These are phyloP conservation scores for Umbellularia californica DNA, from an alignment of 164 flowering plant species.

Conservation along the genomic window DNA sequence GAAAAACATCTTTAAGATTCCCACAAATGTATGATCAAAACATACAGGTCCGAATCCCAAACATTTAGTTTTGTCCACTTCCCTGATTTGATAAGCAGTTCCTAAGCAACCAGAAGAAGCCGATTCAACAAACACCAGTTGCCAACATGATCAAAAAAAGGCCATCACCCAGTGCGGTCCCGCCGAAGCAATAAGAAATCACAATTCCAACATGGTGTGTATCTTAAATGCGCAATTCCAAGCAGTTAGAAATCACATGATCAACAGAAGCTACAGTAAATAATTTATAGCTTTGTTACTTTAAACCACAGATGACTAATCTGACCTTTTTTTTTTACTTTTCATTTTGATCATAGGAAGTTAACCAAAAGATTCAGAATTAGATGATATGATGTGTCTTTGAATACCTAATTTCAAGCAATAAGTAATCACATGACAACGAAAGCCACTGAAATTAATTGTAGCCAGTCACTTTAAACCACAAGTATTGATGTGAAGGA, in stretches of 20 bases:
- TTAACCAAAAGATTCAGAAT: neutral
- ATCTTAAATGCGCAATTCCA: neutral
- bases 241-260: too few species aligned
- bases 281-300: neutral
- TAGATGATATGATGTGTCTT: neutral
- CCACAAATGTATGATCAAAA: too few species aligned
- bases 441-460: neutral
- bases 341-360: neutral
- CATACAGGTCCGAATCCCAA: too few species aligned
- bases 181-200: too few species aligned
- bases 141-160: neutral
- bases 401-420: neutral
- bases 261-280: neutral
- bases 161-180: neutral
- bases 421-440: neutral
- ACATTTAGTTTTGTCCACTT: neutral
- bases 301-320: neutral
- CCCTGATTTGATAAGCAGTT: neutral
- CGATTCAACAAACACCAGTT: neutral
- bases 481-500: too few species aligned
- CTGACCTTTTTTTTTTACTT: too few species aligned
- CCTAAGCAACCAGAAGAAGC: neutral
- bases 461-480: neutral
- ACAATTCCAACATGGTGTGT: neutral
- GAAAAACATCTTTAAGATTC: too few species aligned